phyloP scores from a whole-genome alignment of 768 basidiomycete species.

The Tremella yokohamensis region DNA sequence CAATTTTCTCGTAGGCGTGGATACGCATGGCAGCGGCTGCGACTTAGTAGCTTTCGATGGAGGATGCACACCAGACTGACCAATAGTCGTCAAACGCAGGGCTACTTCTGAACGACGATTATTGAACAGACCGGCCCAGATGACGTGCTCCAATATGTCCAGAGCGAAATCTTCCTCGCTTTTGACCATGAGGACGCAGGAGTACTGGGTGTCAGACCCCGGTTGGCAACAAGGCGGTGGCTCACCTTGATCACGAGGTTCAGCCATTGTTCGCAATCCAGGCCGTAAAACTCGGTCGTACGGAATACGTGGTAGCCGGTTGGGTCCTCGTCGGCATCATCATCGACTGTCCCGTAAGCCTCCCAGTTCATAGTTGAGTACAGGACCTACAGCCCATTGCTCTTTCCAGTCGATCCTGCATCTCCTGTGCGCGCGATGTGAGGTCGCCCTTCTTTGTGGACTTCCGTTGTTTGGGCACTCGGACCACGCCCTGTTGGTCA shows the following conservation, averaged over 20 bases:
- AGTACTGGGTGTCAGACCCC: slow-evolving; percentile 31
- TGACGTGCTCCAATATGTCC: slow-evolving; percentile 48
- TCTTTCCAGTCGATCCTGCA: slow-evolving; percentile 50
- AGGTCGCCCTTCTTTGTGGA: slow-evolving; percentile 24
- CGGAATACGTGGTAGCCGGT: slow-evolving; percentile 51
- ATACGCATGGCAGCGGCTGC: slow-evolving; percentile 70
- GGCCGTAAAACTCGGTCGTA: slow-evolving; percentile 71
- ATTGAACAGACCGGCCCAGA: slow-evolving; percentile 31
- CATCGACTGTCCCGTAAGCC: slow-evolving; percentile 5
- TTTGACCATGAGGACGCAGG: slow-evolving; percentile 47
- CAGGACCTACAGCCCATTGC: slow-evolving; percentile 41
- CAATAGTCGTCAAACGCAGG: slow-evolving; percentile 70
- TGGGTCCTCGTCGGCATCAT: slow-evolving; percentile 20
- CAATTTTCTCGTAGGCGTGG: slow-evolving; percentile 59
- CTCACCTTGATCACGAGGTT: slow-evolving; percentile 76
- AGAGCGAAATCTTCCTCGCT: slow-evolving; percentile 47
- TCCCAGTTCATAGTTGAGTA: background rate
- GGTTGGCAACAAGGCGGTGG: background rate
- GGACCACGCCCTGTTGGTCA: slow-evolving; percentile 26
- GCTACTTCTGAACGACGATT: slow-evolving; percentile 69
- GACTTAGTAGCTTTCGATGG: slow-evolving; percentile 5
- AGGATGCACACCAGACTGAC: slow-evolving; percentile 55
- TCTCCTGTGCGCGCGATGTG: slow-evolving; percentile 45
- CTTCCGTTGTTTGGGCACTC: slow-evolving; percentile 24
- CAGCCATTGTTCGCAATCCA: slow-evolving; percentile 81